Evolutionary conservation across 352 stramenopile genomes (phyloP).

Genomic region (Pythium chondricola): DNA sequence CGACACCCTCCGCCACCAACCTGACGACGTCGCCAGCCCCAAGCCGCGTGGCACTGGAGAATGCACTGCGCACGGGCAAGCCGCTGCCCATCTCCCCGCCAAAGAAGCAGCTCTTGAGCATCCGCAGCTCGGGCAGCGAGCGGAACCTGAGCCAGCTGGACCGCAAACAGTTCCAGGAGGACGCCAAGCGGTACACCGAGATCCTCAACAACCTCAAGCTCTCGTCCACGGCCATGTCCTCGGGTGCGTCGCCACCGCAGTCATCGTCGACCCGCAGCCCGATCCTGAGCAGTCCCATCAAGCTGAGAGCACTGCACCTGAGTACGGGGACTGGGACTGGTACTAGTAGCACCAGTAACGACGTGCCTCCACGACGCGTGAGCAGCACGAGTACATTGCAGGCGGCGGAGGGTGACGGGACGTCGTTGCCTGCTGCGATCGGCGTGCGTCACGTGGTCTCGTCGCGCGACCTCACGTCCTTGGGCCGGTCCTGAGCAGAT

Average conservation of each 20-base stretch:
- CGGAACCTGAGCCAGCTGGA: slow-evolving; percentile 44
- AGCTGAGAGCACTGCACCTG: slow-evolving; percentile 2
- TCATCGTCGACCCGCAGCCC: slow-evolving; percentile 7
- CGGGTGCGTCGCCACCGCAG: neutral
- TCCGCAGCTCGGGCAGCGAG: slow-evolving; percentile 17
- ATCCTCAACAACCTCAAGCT: slow-evolving; percentile 71
- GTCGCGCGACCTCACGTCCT: slow-evolving; percentile 12
- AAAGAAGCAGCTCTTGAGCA: slow-evolving; percentile 4
- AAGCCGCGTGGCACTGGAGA: slow-evolving; percentile 10
- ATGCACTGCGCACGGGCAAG: slow-evolving; percentile 18
- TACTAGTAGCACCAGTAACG: no score
- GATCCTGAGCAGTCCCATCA: slow-evolving; percentile 16
- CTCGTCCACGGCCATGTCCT: slow-evolving; percentile 16
- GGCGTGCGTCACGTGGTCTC: slow-evolving; percentile 10
- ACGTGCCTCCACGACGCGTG: slow-evolving; percentile 11
- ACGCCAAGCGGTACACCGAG: slow-evolving; percentile 70
- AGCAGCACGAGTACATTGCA: slow-evolving; percentile 17
- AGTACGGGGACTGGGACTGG: no score
- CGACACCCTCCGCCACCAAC: neutral
- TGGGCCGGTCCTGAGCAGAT: slow-evolving; percentile 1
- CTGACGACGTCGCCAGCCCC: slow-evolving; percentile 7
- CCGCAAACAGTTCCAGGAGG: slow-evolving; percentile 67
- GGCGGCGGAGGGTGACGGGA: neutral
- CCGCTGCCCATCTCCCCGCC: slow-evolving; percentile 18
- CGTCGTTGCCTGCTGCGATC: neutral